phyloP scores from a whole-genome alignment of 306 rosid species.

The Geum urbanum region DNA sequence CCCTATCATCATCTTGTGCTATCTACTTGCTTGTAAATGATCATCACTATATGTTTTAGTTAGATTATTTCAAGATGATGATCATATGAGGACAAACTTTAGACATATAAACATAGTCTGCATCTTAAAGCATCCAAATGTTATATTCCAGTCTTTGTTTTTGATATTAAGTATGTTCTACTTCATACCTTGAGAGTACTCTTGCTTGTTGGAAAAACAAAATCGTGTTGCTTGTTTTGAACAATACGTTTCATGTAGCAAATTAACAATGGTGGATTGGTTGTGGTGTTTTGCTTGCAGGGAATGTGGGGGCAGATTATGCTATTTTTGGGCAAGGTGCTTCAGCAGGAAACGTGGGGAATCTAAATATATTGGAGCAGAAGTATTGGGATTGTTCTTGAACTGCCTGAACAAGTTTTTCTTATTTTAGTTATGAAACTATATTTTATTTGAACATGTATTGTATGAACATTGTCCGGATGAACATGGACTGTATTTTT shows the following conservation, averaged over 20 bases:
- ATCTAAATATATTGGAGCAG: constrained; percentile 35
- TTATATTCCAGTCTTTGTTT: constrained; percentile 17
- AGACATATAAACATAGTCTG: too few species aligned
- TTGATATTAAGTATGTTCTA: constrained; percentile 58
- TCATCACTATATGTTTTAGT: not conserved
- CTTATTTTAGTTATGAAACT: too few species aligned
- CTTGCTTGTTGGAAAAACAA: too few species aligned
- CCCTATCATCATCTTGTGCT: not conserved
- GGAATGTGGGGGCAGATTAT: constrained; percentile 76
- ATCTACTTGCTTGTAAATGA: not conserved
- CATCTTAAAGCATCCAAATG: not conserved
- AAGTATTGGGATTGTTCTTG: too few species aligned
- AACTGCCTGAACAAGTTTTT: too few species aligned
- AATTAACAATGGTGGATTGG: not conserved
- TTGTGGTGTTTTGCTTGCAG: constrained; percentile 35
- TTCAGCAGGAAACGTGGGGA: constrained; percentile 86
- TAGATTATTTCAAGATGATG: constrained; percentile 2
- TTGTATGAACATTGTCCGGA: too few species aligned
- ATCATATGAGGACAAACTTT: not conserved
- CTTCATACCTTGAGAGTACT: too few species aligned
- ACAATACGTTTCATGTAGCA: not conserved
- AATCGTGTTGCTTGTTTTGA: not conserved
- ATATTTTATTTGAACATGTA: too few species aligned
- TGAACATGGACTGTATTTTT: too few species aligned
- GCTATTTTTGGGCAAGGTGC: constrained; percentile 91